Evolutionary conservation across 345 rosid genomes (phyloP), one percentile per base, ranked within the genome.

Genomic region (Physaria fendleri): DNA sequence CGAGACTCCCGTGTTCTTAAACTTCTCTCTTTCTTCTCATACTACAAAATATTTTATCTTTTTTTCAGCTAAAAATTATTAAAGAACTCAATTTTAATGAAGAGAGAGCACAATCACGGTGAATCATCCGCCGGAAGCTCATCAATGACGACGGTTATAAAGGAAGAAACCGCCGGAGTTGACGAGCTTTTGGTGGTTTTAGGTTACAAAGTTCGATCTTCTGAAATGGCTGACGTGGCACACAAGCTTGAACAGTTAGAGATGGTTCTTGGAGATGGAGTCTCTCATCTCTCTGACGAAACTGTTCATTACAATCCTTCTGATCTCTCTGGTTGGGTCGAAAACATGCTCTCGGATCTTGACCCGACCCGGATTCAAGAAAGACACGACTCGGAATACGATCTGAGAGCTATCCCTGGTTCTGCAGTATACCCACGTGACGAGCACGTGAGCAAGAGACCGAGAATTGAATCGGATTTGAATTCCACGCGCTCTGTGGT

Each of bases 151-250:
- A 35, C 16, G 40, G 37, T 32, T 8, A 46, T 37, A 10, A 66
- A 73, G 13, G 81, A 73, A 53, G 90, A 76, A 38, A 59, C 79
- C 5, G 81, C 77, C 48, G 95, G 90, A n/a, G 80, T 87, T 88
- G 97, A 88, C 68, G 96, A 91, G 75, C 71, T 85, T 8, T 71
- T 91, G 37, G 96, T 78, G 14, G 95, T 74, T 44, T 38, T 88
- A 56, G 98, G 98, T 15, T 91, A 91, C 78, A 85, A 82, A 43
- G 95, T 91, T 10, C 69, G 81, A 48, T 72, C 86, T 1, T 79
- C 96, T 0, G 96, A 88, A 68, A 91, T 91, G 98, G 92, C 85
- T 10, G 90, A 82, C 35, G 96, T 91, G 13, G 98, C 98, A 8
- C 83, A 77, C 41, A 88, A 88, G 77, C 79, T 91, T 11, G 98